Evolutionary conservation across 1,139 yeast genomes (phyloP), one percentile per base, ranked within the genome.

Genomic region (Kluyveromyces sp.): DNA sequence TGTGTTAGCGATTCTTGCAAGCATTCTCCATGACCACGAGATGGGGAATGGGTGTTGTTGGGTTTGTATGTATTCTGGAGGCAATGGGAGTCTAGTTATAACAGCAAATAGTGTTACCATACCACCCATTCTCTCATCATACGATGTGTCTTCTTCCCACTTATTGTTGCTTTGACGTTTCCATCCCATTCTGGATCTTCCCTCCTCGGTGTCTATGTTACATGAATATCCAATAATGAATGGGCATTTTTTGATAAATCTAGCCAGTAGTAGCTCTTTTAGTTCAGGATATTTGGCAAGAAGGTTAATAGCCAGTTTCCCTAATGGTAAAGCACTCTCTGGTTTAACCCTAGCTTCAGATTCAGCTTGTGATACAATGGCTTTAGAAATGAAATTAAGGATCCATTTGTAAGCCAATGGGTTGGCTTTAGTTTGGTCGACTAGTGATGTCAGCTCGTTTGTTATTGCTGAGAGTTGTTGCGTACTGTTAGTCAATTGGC

Each of bases 211-310:
- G 48, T 83, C 88, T 32, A 84, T 78, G 1, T 74, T 52, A 57
- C 94, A 81, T 1, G 85, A 71, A 62, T 74, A 89, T 0, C 98
- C 98, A 41, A 94, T 81, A 26, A 90, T 76, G 49, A 77, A 77
- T 0, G 98, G 97, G 58, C 98, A 92, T 59, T 90, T 88, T 61
- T 90, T 90, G 35, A 88, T 84, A 58, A 92, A 78, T 54, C 97
- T 74, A 0, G 97, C 95, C 56, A 81, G 67, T 35, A 92, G 63
- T 46, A 75, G 77, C 48, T 83, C 83, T 38, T 77, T 74, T 47
- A 92, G 71, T 25, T 83, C 89, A 0, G 88, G 83, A 56, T 77
- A 82, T 32, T 69, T 64, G 10, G 72, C 59, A 56, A 89, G 62
- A 40, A 89, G 60, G 39, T 73, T 70, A 30, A 77, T 63, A 0